These are phyloP conservation scores for Xerocomus brunneocitrinus DNA, from an alignment of 768 basidiomycete species.

Conservation along the genomic window DNA sequence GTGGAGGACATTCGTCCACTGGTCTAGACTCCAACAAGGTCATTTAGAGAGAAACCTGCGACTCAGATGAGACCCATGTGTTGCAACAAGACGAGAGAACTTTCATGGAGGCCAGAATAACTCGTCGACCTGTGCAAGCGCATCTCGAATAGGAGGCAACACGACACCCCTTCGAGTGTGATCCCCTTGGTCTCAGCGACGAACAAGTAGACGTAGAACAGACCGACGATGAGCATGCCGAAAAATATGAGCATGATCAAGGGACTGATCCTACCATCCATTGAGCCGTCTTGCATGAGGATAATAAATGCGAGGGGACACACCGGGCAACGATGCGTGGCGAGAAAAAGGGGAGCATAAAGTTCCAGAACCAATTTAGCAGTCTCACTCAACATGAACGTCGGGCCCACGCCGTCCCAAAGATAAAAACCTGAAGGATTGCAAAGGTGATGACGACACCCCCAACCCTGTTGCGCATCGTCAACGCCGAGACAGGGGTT, in stretches of 20 bases:
- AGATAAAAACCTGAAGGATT: constrained; percentile 70
- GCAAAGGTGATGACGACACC: constrained; percentile 71
- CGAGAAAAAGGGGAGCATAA: constrained; percentile 68
- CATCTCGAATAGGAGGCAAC: not conserved
- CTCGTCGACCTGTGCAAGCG: constrained; percentile 55
- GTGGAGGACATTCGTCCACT: too few species aligned
- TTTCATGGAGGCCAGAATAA: too few species aligned
- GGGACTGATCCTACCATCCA: constrained; percentile 52
- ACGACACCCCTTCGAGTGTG: constrained; percentile 43
- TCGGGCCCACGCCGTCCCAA: constrained; percentile 72
- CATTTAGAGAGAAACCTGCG: too few species aligned
- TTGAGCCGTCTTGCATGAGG: not conserved
- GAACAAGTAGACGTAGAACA: constrained; percentile 67
- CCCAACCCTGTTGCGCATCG: constrained; percentile 55
- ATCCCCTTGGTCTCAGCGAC: constrained; percentile 82
- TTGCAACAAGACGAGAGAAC: too few species aligned
- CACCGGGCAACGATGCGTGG: constrained; percentile 59
- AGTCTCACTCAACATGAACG: constrained; percentile 31
- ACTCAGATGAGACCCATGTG: too few species aligned
- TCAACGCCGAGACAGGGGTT: constrained; percentile 45
- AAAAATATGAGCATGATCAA: constrained; percentile 75
- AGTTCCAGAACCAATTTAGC: constrained; percentile 68
- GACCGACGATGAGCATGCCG: constrained; percentile 66
- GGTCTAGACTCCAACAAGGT: too few species aligned
- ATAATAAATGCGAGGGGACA: constrained; percentile 5